Evolutionary conservation across 1,284 basidiomycete genomes (phyloP), one percentile per base, ranked within the genome.

Genomic region (Puccinia hordei): DNA sequence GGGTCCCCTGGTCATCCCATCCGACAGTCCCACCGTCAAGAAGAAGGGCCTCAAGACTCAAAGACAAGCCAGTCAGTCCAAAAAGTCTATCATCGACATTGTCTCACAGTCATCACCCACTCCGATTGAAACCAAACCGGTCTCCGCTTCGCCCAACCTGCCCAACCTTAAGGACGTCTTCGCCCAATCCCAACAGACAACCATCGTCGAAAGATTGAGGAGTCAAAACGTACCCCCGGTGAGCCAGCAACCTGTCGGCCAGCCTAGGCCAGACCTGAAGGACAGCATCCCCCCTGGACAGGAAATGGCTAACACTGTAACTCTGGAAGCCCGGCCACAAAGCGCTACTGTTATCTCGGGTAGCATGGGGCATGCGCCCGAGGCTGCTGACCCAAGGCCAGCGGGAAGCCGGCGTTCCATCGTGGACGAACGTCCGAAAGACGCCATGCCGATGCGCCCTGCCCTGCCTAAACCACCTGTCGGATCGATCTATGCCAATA

Each of bases 151-250:
- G 22, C 73, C 51, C 49, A 73, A 38, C 33, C 44, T 57, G 12
- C 12, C 51, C 27, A 51, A 19, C 17, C 1, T 19, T 3, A 24
- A 46, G 38, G 66, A 68, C 8, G 49, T 24, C 17, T 35, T 33
- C 4, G 19, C 27, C 46, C 71, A 51, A 73, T 12, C 49, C 12
- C 41, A 24, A 15, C 68, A 71, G 46, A 74, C 41, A 30, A 74
- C 73, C 13, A 74, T 74, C 15, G 73, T 74, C n/a, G 73, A 74
- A 74, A 61, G 73, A 33, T 61, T 74, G 73, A 61, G 73, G 27
- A 61, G 38, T 61, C 73, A 61, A 27, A 38, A 61, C 61, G 38
- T 1, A 1, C 12, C 68, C 3, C 4, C 49, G 46, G 38, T 35
- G n/a, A 30, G 15, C 1, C 66, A 19, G 2, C n/a, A n/a, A 49